Evolutionary conservation across 73 alveolate species (phyloP).

Genomic region (Tetrahymena elliotti): DNA sequence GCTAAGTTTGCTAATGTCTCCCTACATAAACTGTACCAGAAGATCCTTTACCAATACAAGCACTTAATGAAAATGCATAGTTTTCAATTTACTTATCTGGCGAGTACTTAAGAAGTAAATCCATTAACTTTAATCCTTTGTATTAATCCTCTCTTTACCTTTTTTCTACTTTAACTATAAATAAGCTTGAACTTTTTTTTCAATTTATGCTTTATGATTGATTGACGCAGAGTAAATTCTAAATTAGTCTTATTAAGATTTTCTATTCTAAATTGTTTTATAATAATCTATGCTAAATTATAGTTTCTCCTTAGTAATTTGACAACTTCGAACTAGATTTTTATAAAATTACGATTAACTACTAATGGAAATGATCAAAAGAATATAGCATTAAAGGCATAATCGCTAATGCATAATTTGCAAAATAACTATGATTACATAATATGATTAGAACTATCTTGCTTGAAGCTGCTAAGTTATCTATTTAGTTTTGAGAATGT

Average conservation of each 20-base stretch:
- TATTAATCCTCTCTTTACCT: not conserved
- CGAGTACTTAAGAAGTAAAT: slow-evolving; percentile 11
- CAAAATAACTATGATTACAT: not conserved
- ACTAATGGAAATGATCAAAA: not conserved
- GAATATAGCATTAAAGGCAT: no score
- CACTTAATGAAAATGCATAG: slow-evolving; percentile 29
- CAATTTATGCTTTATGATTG: not conserved
- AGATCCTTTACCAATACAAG: slow-evolving; percentile 37
- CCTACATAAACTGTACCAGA: slow-evolving; percentile 40
- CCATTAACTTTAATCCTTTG: not conserved
- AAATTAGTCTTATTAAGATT: not conserved
- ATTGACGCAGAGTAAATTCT: no score
- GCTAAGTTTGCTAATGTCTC: slow-evolving; percentile 4
- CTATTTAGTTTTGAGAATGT: not conserved
- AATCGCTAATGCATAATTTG: not conserved
- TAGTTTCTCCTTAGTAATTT: not conserved
- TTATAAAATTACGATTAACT: not conserved
- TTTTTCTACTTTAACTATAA: not conserved
- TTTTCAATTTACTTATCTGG: slow-evolving; percentile 41
- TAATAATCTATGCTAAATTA: not conserved
- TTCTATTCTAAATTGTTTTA: not conserved
- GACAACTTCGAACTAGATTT: not conserved
- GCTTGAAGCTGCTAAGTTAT: not conserved
- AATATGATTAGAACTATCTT: not conserved
- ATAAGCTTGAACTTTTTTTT: not conserved